Base-by-base conservation (phyloP, 1,139 yeast genomes). In the Suhomyces ambrosiae region DNA sequence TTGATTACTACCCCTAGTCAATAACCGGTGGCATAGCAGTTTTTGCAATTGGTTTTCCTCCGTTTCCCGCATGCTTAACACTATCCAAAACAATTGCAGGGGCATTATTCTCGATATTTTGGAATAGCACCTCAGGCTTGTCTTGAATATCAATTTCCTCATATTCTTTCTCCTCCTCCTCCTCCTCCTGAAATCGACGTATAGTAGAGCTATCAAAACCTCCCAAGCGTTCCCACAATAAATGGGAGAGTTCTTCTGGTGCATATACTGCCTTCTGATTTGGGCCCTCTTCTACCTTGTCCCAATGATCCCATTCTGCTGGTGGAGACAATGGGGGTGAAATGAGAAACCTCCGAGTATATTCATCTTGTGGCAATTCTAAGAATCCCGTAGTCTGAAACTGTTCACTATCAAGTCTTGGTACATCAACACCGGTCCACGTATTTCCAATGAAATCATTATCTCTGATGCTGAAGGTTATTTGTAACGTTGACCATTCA, bases 271-370 rank as follows among this genome's bases (percentile, higher is more conserved):
- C 42, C 36, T 60, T 56, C 31, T 56, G 51, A 40, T 65, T 64
- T 2, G 77, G 77, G 0, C 71, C 71, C 13, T 69, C 76, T 47
- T 71, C 77, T 0, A 57, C 64, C 37, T 54, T 64, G 37, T 63
- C 64, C 70, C 71, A 71, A 42, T 68, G 67, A 45, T 70, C 65
- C 77, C 77, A 71, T 35, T 67, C 77, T 0, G 68, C 54, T 2
- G 71, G 75, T 1, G 77, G 77, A 7, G 74, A 68, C n/a, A 65
- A 48, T 5, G 77, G 77, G 1, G 77, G 77, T 17, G 74, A 68
- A 18, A 71, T 71, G 35, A 71, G 65, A 40, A 71, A 71, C 19
- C 76, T 47, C 33, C 63, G 56, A 33, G 65, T 59, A 7, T 66
- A 69, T 12, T 52, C 57, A 34, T 71, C 75, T 51, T 62, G 62